These are phyloP conservation scores for Phlyctochytrium arcticum DNA, from an alignment of 192 early-diverging fungal species.

Conservation along the genomic window DNA sequence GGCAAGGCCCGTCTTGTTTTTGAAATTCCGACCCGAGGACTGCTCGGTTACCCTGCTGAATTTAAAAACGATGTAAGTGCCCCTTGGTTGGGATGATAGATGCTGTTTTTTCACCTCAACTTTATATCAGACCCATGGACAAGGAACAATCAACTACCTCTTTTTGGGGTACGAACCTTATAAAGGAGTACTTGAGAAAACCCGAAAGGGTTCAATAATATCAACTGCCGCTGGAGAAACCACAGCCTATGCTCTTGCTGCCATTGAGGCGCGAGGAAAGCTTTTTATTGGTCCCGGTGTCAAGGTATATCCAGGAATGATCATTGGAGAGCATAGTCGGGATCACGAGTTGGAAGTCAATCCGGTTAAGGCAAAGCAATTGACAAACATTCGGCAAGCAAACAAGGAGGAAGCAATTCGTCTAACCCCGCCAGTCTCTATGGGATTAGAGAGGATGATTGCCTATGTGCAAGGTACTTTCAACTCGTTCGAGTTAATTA, in stretches of 20 bases:
- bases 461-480: conserved; percentile 59
- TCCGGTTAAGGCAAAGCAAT: conserved; percentile 75
- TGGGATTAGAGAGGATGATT: conserved; percentile 72
- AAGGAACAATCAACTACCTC: conserved; percentile 76
- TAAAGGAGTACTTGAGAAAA: conserved; percentile 67
- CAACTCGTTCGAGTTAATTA: too few relatives aligned
- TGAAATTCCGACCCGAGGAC: conserved; percentile 75
- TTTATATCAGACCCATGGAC: conserved; percentile 58
- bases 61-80: conserved; percentile 72
- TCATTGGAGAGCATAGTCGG: conserved; percentile 78
- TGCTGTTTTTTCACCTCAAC: not conserved
- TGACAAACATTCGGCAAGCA: conserved; percentile 74
- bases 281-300: conserved; percentile 71
- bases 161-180: conserved; percentile 69
- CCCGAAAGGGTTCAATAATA: conserved; percentile 73
- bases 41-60: conserved; percentile 80
- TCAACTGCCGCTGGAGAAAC: conserved; percentile 63
- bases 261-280: conserved; percentile 74
- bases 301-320: conserved; percentile 81
- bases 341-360: conserved; percentile 80
- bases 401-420: conserved; percentile 75
- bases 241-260: conserved; percentile 69
- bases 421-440: conserved; percentile 61
- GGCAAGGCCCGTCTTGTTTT: conserved; percentile 75
- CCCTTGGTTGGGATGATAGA: not conserved